Evolutionary conservation across 1,284 basidiomycete species (phyloP).

Genomic region (Leccinum laetum): DNA sequence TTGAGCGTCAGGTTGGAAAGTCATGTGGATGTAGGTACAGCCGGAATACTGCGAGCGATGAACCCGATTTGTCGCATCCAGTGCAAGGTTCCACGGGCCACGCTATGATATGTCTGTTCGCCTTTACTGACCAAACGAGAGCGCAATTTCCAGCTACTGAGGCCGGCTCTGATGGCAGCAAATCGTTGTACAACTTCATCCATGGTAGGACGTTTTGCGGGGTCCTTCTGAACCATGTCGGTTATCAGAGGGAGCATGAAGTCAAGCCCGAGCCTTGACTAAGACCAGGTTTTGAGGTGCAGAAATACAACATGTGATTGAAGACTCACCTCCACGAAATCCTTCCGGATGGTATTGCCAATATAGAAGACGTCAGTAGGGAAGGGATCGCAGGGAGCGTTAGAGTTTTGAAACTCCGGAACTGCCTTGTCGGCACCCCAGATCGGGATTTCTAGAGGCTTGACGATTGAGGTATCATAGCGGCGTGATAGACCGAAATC

Average conservation of each 20-base stretch:
- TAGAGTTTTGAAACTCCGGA: conserved; percentile 21
- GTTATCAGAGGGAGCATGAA: conserved; percentile 17
- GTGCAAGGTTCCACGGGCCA: conserved; percentile 10
- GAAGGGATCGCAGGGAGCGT: conserved; percentile 33
- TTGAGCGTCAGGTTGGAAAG: too few species aligned
- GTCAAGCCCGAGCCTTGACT: conserved; percentile 13
- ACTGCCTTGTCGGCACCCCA: conserved; percentile 26
- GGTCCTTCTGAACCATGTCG: conserved; percentile 21
- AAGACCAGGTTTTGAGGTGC: too few species aligned
- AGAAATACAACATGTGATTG: too few species aligned
- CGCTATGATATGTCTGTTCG: neutral
- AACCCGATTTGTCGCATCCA: conserved; percentile 16
- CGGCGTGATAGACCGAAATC: conserved; percentile 40
- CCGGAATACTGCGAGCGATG: conserved; percentile 11
- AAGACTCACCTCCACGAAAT: too few species aligned
- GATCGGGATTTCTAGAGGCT: conserved; percentile 15
- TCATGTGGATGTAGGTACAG: conserved; percentile 9
- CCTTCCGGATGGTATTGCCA: conserved; percentile 32
- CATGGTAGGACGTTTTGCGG: conserved; percentile 23
- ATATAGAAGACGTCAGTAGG: conserved; percentile 38
- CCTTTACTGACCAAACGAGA: conserved; percentile 15
- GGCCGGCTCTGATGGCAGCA: neutral
- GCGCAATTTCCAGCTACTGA: conserved; percentile 18
- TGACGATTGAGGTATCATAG: conserved; percentile 20
- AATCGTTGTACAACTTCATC: conserved; percentile 17